Conservation (phyloP, 768 basidiomycete genomes). For the Kwoniella mangroviensis region DNA sequence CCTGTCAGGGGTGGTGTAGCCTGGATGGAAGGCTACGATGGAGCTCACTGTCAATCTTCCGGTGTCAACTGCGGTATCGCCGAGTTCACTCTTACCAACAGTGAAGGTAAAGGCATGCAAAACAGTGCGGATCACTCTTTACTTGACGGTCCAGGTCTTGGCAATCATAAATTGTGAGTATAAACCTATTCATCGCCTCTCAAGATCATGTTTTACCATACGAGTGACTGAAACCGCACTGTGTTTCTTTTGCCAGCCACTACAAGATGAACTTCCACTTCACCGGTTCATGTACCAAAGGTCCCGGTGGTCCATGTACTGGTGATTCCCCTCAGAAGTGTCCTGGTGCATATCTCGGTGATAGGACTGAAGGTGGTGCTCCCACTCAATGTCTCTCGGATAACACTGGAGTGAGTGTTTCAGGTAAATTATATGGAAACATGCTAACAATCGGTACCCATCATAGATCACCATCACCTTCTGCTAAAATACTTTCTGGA, state of each 20-base stretch:
- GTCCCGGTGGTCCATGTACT: constrained; percentile 5
- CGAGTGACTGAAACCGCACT: too few species aligned
- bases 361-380: not conserved
- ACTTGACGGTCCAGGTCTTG: constrained; percentile 16
- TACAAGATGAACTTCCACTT: constrained; percentile 10
- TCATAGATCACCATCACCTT: constrained; percentile 7
- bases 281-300: not conserved
- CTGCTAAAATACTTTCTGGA: not conserved
- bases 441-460: not conserved
- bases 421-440: not conserved
- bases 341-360: constrained; percentile 13
- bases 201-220: too few species aligned
- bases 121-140: constrained; percentile 33
- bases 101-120: constrained; percentile 4
- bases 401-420: constrained; percentile 6
- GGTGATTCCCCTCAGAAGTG: not conserved
- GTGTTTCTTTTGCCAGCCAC: not conserved
- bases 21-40: constrained; percentile 20
- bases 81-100: constrained; percentile 34
- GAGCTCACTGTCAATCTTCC: constrained; percentile 15
- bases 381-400: constrained; percentile 12
- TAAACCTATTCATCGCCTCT: too few species aligned
- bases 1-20: constrained; percentile 32
- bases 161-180: constrained; percentile 34
- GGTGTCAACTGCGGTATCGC: constrained; percentile 38